Evolutionary conservation across 108 stramenopile species (phyloP).

Genomic region (Stephanodiscus triporus): DNA sequence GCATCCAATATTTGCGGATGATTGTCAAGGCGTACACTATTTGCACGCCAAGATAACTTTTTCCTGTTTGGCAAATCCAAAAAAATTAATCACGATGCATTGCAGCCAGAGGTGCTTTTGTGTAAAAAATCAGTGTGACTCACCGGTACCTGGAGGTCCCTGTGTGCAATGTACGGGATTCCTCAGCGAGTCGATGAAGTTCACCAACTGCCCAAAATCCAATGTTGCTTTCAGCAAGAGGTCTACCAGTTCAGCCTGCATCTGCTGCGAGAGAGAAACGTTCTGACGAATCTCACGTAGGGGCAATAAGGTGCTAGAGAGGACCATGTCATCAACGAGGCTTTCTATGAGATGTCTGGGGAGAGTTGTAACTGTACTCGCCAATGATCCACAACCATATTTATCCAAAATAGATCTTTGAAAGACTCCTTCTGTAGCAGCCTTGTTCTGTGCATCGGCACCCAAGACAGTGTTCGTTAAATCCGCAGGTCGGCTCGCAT

Average conservation of each 20-base stretch:
- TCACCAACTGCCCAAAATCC: conserved; percentile 43
- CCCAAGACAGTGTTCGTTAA: conserved; percentile 32
- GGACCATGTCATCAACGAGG: conserved; percentile 39
- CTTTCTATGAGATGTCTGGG: conserved; percentile 6
- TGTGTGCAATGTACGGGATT: conserved; percentile 54
- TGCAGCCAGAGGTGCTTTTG: no score
- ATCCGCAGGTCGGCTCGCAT: conserved; percentile 30
- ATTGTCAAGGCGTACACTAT: conserved; percentile 50
- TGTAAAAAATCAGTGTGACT: no score
- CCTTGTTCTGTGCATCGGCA: conserved; percentile 21
- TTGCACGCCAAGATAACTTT: conserved; percentile 46
- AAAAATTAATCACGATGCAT: not conserved
- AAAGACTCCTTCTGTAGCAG: conserved; percentile 17
- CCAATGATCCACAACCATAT: not conserved
- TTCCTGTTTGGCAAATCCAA: conserved; percentile 2
- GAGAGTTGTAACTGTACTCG: conserved; percentile 14
- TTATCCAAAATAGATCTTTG: conserved; percentile 14
- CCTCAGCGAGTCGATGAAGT: conserved; percentile 47
- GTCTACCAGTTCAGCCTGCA: conserved; percentile 18
- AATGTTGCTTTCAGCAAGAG: conserved; percentile 38
- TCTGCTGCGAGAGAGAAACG: not conserved
- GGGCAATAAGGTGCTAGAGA: conserved; percentile 35
- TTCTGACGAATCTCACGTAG: conserved; percentile 50
- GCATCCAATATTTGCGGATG: conserved; percentile 36
- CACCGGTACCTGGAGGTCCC: conserved; percentile 50